Evolutionary conservation across 164 flowering plant species (phyloP).

Genomic region (Vitis vinifera): ASM3070453v1 NC_081820.1:2157001-2157500

Average conservation of each 20-base stretch:
- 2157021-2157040: constrained; percentile 38
- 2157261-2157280: constrained; percentile 88
- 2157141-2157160: constrained; percentile 84
- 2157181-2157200: constrained; percentile 64
- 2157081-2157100: constrained; percentile 72
- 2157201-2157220: constrained; percentile 64
- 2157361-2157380: constrained; percentile 74
- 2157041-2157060: constrained; percentile 83
- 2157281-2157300: constrained; percentile 58
- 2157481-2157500: constrained; percentile 50
- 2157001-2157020: constrained; percentile 52
- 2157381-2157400: constrained; percentile 56
- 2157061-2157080: constrained; percentile 75
- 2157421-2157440: constrained; percentile 57
- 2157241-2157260: constrained; percentile 58
- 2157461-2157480: constrained; percentile 91
- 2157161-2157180: constrained; percentile 78
- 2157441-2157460: constrained; percentile 92
- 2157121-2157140: constrained; percentile 68
- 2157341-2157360: constrained; percentile 69
- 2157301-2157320: constrained; percentile 55
- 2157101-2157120: constrained; percentile 50
- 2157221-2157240: constrained; percentile 41
- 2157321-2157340: constrained; percentile 63
- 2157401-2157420: constrained; percentile 70